Evolutionary conservation across 1,139 yeast genomes (phyloP).

Genomic region (Geotrichum europaeum): DNA sequence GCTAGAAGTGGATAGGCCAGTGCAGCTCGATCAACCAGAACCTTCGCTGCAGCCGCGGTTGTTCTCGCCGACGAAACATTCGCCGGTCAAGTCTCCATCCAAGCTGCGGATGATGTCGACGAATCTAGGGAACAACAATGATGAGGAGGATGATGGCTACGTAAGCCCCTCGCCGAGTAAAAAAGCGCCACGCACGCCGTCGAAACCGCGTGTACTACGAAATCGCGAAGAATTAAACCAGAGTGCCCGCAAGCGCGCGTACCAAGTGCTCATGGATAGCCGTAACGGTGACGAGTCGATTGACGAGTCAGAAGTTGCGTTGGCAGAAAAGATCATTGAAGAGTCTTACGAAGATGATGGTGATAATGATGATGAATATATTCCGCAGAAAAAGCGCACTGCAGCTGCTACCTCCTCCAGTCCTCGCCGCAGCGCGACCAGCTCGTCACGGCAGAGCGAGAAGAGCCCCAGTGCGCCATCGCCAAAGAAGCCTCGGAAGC

Average conservation of each 20-base stretch:
- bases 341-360: conserved; percentile 22
- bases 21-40: neutral
- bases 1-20: neutral
- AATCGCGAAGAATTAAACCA: conserved; percentile 39
- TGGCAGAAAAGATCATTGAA: conserved; percentile 45
- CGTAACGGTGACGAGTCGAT: conserved; percentile 39
- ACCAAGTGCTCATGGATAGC: conserved; percentile 34
- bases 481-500: neutral
- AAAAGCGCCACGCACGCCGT: conserved; percentile 10
- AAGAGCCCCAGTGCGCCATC: neutral
- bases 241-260: conserved; percentile 50
- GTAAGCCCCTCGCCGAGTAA: conserved; percentile 5
- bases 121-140: conserved; percentile 1
- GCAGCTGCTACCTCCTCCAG: neutral
- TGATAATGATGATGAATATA: conserved; percentile 15
- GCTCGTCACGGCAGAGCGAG: neutral
- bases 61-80: conserved; percentile 7
- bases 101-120: conserved; percentile 24
- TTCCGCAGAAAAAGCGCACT: neutral
- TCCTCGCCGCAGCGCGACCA: neutral
- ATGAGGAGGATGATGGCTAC: conserved; percentile 14
- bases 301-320: conserved; percentile 39
- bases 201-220: conserved; percentile 10
- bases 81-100: conserved; percentile 27
- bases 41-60: neutral